phyloP scores from a whole-genome alignment of 805 yeast genomes.

The Yamadazyma scolyti region DNA sequence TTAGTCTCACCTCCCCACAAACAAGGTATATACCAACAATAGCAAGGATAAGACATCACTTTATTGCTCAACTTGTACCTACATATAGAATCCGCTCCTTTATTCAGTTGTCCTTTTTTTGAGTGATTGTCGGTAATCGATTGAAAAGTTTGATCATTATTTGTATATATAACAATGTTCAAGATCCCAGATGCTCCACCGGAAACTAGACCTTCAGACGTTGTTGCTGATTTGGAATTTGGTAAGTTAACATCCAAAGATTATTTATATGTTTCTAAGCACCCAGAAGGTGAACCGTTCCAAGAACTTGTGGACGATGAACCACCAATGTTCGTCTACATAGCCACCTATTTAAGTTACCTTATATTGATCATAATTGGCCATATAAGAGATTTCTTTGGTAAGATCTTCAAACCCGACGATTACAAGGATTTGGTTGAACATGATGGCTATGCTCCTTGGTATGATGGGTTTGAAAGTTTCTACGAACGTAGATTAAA shows the following conservation, averaged over 20 bases:
- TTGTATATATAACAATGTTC: slow-evolving; percentile 2
- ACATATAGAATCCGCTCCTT: too few relatives aligned
- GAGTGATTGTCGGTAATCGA: not conserved
- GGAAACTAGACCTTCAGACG: slow-evolving; percentile 29
- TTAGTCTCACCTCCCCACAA: too few relatives aligned
- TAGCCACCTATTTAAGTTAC: slow-evolving; percentile 83
- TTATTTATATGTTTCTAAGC: slow-evolving; percentile 58
- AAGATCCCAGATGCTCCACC: slow-evolving; percentile 37
- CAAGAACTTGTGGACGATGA: slow-evolving; percentile 72
- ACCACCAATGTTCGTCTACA: slow-evolving; percentile 76
- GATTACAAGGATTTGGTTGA: slow-evolving; percentile 66
- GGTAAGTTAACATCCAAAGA: slow-evolving; percentile 67
- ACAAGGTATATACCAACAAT: too few relatives aligned
- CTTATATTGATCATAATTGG: slow-evolving; percentile 84
- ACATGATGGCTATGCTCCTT: slow-evolving; percentile 90
- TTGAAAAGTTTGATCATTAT: too few relatives aligned
- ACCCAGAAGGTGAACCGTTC: slow-evolving; percentile 54
- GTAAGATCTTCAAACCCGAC: slow-evolving; percentile 65
- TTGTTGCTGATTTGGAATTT: slow-evolving; percentile 57
- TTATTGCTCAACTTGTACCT: too few relatives aligned
- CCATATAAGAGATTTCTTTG: slow-evolving; percentile 85
- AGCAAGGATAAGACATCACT: too few relatives aligned
- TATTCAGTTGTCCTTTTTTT: slow-evolving; percentile 1
- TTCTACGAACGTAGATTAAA: slow-evolving; percentile 92
- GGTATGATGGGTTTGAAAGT: slow-evolving; percentile 90